Base-by-base conservation (phyloP, 495 filamentous ascomycete species). In the Penicillium fimorum region DNA sequence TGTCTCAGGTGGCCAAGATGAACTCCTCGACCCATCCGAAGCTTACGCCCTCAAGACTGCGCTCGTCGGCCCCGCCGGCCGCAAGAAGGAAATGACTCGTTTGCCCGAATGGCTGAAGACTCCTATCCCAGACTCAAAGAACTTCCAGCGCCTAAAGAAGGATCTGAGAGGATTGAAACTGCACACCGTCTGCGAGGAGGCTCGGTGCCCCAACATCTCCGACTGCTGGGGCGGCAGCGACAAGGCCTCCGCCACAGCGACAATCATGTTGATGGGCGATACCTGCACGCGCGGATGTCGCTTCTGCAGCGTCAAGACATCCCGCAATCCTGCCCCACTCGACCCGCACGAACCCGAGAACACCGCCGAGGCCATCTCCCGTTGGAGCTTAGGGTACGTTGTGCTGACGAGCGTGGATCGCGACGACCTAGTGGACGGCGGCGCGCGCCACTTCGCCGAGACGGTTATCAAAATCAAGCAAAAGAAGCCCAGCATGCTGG, bases 251-350 rank as follows among this genome's bases (percentile, higher is more conserved):
- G 95, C 95, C 2, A 98, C 94, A 25, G 94, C 95, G 0, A 98
- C 94, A 9, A 97, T 98, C 75, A 97, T 98, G 95, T 79, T 97
- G 7, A 97, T 97, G 93, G 94, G 94, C 59, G 94, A 98, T 66
- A 97, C 94, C 7, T 98, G 94, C 74, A 98, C 94, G 9, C 86
- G 94, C 27, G 94, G 94, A 20, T 98, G 94, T 72, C 85, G 95
- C 41, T 98, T 98, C 80, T 98, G 94, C 79, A 88, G 84, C 55
- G 94, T 98, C 46, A 97, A 97, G 83, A 98, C 94, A 0, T 83
- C 72, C 22, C 85, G 88, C 40, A 70, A 76, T 0, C 95, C 95
- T 3, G 73, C 86, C 9, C 90, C 94, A 24, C 82, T 97, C 32
- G 94, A 98, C 70, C 88, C 90, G 7, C 94, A 97, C 71, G 94